Evolutionary conservation across 75 land plant species (phyloP).

Genomic region (Selaginella moellendorffii): DNA sequence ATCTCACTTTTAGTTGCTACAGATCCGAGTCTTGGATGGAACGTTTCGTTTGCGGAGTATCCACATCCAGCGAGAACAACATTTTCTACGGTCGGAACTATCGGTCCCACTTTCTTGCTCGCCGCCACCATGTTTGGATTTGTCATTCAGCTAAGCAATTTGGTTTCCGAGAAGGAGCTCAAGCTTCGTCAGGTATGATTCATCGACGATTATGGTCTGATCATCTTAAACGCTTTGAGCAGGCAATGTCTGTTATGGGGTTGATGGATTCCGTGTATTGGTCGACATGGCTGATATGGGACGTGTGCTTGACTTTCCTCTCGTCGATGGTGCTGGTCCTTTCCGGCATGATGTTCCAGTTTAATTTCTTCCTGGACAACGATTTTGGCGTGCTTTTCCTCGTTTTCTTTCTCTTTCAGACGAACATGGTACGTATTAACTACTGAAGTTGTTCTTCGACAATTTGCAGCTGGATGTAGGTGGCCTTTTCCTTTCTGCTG

Average conservation of each 20-base stretch:
- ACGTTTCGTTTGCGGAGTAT: neutral
- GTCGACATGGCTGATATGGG: conserved; percentile 5
- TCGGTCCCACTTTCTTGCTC: neutral
- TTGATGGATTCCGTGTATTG: conserved; percentile 5
- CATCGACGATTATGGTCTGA: neutral
- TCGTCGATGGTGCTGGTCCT: neutral
- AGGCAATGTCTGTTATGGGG: conserved; percentile 9
- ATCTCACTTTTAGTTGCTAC: neutral
- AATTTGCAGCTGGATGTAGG: neutral
- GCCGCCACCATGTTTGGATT: conserved; percentile 7
- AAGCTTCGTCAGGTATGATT: conserved; percentile 5
- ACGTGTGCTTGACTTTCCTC: neutral
- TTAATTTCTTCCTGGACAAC: neutral
- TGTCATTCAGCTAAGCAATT: neutral
- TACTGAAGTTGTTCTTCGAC: neutral
- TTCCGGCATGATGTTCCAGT: conserved; percentile 7
- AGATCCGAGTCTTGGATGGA: conserved; percentile 1
- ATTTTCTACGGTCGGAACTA: neutral
- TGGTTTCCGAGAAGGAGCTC: neutral
- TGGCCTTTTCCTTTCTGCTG: neutral
- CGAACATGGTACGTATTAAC: conserved; percentile 1
- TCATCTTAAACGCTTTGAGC: neutral
- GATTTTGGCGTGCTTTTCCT: conserved; percentile 1
- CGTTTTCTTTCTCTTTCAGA: neutral
- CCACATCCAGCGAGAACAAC: neutral